Evolutionary conservation across 2,329 filamentous ascomycete species (phyloP).

Genomic region (Cryphonectria japonica): DNA sequence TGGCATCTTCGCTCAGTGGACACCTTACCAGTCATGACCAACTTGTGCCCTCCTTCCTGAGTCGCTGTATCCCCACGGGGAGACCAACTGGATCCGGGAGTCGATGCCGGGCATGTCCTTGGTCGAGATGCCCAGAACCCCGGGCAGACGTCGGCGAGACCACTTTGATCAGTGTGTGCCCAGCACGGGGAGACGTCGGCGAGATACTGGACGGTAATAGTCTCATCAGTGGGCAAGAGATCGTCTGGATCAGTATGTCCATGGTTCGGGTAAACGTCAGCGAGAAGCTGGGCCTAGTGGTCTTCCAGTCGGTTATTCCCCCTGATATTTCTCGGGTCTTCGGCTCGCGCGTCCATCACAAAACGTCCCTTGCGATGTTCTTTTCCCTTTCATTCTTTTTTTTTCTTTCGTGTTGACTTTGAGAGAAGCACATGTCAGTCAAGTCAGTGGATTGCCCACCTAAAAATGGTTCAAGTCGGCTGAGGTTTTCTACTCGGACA

Average conservation of each 20-base stretch:
- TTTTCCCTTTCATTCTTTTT: too few species aligned
- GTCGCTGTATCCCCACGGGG: not conserved
- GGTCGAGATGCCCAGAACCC: not conserved
- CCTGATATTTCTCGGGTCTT: too few species aligned
- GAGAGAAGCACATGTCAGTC: not conserved
- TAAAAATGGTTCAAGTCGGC: not conserved
- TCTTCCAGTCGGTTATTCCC: not conserved
- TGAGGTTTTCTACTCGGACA: not conserved
- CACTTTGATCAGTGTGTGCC: not conserved
- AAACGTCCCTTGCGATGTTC: not conserved
- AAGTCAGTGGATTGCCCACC: not conserved
- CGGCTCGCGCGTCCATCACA: not conserved
- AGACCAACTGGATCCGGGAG: not conserved
- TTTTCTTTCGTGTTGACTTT: not conserved
- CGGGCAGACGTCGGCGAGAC: conserved; percentile 8
- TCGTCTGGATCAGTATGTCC: not conserved
- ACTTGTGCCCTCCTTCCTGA: not conserved
- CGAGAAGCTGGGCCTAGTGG: not conserved
- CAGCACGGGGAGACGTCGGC: conserved; percentile 4
- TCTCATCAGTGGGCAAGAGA: not conserved
- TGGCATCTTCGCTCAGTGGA: not conserved
- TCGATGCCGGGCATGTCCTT: not conserved
- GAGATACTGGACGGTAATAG: not conserved
- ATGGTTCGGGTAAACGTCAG: conserved; percentile 2
- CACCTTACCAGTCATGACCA: not conserved